Percentiles rank a stretch among this genome's conserved stretches.
Evolutionary conservation across 352 stramenopile species (phyloP).

Genomic region (Thalassiosira allenii): DNA sequence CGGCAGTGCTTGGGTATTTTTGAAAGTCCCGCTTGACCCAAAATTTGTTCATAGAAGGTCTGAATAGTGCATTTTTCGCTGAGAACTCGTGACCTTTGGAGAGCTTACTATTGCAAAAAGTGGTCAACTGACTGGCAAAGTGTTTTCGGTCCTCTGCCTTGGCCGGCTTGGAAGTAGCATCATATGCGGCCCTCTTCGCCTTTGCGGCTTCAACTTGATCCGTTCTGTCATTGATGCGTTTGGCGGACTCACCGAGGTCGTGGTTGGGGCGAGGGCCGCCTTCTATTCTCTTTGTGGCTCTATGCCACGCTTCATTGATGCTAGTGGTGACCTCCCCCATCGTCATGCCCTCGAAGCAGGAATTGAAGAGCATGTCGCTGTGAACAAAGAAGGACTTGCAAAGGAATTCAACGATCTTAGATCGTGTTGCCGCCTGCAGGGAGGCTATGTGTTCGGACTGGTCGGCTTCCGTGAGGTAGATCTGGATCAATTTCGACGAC

Average conservation of each 20-base stretch:
- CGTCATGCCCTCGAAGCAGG: neutral
- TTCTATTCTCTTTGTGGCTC: neutral
- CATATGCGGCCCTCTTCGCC: neutral
- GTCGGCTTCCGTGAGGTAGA: slow-evolving; percentile 8
- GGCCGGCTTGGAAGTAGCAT: neutral
- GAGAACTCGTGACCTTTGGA: neutral
- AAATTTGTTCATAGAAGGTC: neutral
- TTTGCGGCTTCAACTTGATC: neutral
- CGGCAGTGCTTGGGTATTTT: neutral
- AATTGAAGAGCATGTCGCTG: neutral
- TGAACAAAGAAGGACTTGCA: neutral
- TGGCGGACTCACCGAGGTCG: neutral
- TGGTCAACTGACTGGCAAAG: neutral
- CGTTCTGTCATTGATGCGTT: neutral
- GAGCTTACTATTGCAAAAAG: slow-evolving; percentile 9
- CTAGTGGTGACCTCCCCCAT: slow-evolving; percentile 1
- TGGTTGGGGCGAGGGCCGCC: neutral
- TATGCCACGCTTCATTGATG: slow-evolving; percentile 9
- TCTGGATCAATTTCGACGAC: neutral
- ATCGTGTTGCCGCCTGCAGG: neutral
- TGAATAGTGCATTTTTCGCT: neutral
- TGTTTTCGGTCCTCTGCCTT: slow-evolving; percentile 13
- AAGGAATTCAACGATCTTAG: neutral
- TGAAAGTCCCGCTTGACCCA: slow-evolving; percentile 2
- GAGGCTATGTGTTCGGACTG: neutral